Base-by-base conservation (phyloP, 192 early-diverging fungal genomes). In the Coemansia sp. region DNA sequence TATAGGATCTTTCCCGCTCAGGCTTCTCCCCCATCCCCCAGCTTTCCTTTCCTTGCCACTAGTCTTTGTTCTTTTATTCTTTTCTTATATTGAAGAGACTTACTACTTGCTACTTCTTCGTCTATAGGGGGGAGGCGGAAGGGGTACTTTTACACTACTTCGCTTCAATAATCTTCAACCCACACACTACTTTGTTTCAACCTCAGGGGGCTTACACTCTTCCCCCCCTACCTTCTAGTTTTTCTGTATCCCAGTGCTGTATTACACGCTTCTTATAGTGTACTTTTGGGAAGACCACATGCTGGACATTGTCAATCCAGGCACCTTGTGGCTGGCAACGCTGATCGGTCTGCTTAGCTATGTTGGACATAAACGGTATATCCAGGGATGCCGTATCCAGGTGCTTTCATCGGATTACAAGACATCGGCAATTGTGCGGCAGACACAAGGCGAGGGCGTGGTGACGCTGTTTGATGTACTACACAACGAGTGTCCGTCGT, bases 401-500 rank as follows among this genome's bases (percentile, higher is more conserved):
- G 29, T 72, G 7, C 20, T 72, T n/a, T 51, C 48, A 2, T 28
- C 56, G 30, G 61, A 60, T n/a, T 19, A 38, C 30, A 64, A 72
- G 39, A 53, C 60, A 5, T 72, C 68, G 5, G 51, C 43, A 1
- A 41, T 70, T 6, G 53, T 72, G 14, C 50, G 61, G 11, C 54
- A 60, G 16, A 72, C 61, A 3, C 45, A 48, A 3, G 9, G 48
- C 4, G 53, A 60, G 19, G 68, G 56, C 19, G 14, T 46, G 5
- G 51, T 60, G 11, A 67, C 70, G 5, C 39, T 75, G 18, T 41
- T 29, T 18, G 72, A 70, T 25, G 32, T 65, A 4, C 40, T 76
- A 2, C 42, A 57, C 32, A 19, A 19, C 7, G 47, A 48, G 14
- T 86, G 85, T 21, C 82, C 82, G n/a, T 68, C 73, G n/a, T 51